phyloP scores from a whole-genome alignment of 129 eudicot species.

The Rutidosis leptorrhynchoides region DNA sequence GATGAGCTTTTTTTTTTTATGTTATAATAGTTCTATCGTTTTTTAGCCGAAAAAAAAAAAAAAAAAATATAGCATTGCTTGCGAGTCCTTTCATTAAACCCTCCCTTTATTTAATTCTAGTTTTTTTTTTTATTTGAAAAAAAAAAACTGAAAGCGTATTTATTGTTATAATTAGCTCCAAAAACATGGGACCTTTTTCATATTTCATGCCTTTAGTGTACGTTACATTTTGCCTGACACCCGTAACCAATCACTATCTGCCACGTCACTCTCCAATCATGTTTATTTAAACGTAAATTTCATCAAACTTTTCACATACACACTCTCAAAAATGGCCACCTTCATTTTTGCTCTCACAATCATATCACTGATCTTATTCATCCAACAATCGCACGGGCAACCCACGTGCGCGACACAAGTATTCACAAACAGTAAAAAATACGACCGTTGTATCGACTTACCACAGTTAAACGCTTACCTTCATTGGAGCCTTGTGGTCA shows the following conservation, averaged over 20 bases:
- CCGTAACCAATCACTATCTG: conserved; percentile 4
- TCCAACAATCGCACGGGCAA: conserved; percentile 24
- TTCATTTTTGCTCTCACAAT: conserved; percentile 4
- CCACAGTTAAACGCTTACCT: conserved; percentile 51
- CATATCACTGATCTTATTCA: conserved; percentile 14
- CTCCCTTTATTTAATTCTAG: no score
- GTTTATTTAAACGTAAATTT: conserved; percentile 1
- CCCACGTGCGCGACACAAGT: conserved; percentile 51
- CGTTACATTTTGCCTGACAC: conserved; percentile 15
- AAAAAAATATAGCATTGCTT: no score
- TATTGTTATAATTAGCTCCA: conserved; percentile 8
- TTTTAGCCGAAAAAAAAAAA: no score
- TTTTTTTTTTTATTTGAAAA: no score
- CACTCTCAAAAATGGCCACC: conserved; percentile 36
- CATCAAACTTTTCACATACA: conserved; percentile 10
- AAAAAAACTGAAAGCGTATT: no score
- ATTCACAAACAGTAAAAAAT: conserved; percentile 43
- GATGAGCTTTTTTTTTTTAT: no score
- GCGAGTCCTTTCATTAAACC: no score
- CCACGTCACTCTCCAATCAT: conserved; percentile 8
- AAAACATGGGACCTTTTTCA: conserved; percentile 14
- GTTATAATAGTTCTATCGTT: no score
- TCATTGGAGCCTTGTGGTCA: conserved; percentile 50
- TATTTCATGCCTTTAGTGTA: conserved; percentile 2
- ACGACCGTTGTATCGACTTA: conserved; percentile 52